phyloP scores from a whole-genome alignment of 129 eudicot species.

The Tanacetum coccineum region DNA sequence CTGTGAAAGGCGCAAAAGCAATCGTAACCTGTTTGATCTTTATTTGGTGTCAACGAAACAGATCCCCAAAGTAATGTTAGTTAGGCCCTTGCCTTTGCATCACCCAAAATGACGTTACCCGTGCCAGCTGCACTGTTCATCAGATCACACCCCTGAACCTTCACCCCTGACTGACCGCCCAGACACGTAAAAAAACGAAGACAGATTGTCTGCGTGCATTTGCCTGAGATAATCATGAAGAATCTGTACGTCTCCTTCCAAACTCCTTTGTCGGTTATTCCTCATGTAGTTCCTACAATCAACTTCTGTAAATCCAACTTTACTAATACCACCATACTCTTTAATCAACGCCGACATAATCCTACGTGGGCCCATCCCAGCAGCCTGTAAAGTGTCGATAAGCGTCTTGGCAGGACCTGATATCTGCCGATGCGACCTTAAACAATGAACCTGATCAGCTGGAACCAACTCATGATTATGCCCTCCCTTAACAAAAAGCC shows the following conservation, averaged over 20 bases:
- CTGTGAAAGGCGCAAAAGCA: conserved; percentile 70
- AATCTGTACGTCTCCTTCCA: conserved; percentile 53
- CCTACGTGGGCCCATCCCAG: conserved; percentile 62
- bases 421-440: conserved; percentile 55
- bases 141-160: conserved; percentile 29
- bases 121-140: conserved; percentile 30
- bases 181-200: conserved; percentile 48
- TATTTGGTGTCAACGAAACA: conserved; percentile 51
- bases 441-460: conserved; percentile 54
- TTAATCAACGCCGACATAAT: conserved; percentile 61
- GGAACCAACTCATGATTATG: conserved; percentile 62
- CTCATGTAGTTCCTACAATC: conserved; percentile 67
- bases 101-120: conserved; percentile 65
- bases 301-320: conserved; percentile 61
- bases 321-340: conserved; percentile 59
- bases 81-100: conserved; percentile 49
- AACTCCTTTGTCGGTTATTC: conserved; percentile 51
- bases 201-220: conserved; percentile 55
- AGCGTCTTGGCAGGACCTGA: conserved; percentile 61
- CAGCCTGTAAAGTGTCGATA: conserved; percentile 63
- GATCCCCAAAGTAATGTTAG: conserved; percentile 63
- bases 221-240: conserved; percentile 56
- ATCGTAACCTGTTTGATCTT: conserved; percentile 50
- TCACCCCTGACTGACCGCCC: conserved; percentile 58
- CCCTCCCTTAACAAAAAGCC: conserved; percentile 36